phyloP scores from a whole-genome alignment of 2,329 filamentous ascomycete genomes.

The Fusarium solani-melongenae region DNA sequence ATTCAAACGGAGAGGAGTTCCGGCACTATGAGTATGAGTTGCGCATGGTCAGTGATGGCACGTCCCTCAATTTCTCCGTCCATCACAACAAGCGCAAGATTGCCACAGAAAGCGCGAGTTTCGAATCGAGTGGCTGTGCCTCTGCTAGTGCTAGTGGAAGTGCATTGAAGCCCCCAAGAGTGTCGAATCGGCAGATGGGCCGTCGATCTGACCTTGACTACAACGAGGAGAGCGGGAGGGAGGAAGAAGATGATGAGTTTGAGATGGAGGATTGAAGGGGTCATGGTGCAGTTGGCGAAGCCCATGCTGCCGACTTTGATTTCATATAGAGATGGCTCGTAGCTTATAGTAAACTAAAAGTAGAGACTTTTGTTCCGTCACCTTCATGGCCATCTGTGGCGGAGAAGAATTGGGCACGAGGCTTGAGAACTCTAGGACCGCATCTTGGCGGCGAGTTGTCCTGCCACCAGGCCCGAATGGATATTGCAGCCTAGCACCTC shows the following conservation, averaged over 20 bases:
- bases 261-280: neutral
- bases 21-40: slow-evolving; percentile 34
- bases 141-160: neutral
- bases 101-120: slow-evolving; percentile 32
- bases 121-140: slow-evolving; percentile 26
- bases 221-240: neutral
- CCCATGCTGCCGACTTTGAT: neutral
- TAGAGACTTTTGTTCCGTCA: neutral
- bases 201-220: neutral
- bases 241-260: neutral
- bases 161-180: neutral
- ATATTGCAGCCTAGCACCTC: too few species aligned
- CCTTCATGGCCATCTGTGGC: neutral
- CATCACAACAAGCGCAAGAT: slow-evolving; percentile 32
- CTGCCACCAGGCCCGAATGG: too few species aligned
- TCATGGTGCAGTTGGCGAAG: neutral
- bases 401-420: too few species aligned
- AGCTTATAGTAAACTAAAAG: neutral
- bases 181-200: neutral
- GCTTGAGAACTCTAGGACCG: too few species aligned
- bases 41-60: slow-evolving; percentile 39
- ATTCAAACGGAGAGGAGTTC: slow-evolving; percentile 15
- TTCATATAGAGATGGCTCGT: neutral
- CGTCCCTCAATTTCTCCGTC: slow-evolving; percentile 40
- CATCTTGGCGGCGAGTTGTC: too few species aligned